Percentiles rank a stretch among this genome's conserved stretches.
phyloP scores from a whole-genome alignment of 495 filamentous ascomycete genomes.

The Neurospora terricola region DNA sequence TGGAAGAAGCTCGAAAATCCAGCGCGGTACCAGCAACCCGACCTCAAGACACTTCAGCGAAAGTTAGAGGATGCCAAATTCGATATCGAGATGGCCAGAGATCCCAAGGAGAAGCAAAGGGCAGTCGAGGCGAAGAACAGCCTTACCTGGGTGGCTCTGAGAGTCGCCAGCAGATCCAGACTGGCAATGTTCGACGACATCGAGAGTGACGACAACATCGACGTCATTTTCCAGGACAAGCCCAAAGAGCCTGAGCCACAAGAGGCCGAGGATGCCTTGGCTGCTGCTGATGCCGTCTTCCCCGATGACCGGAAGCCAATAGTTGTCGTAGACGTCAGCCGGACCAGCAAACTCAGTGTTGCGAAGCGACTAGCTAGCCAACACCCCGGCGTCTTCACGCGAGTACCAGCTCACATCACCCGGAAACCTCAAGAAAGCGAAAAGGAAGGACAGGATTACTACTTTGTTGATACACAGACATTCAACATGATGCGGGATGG shows the following conservation, averaged over 20 bases:
- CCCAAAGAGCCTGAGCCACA: conserved; percentile 11
- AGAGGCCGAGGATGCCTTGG: conserved; percentile 17
- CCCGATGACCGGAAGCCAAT: conserved; percentile 36
- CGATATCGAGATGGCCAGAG: conserved; percentile 70
- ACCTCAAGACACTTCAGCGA: conserved; percentile 38
- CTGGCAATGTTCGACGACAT: conserved; percentile 76
- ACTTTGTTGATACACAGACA: conserved; percentile 36
- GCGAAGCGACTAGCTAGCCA: conserved; percentile 30
- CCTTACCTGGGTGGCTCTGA: conserved; percentile 79
- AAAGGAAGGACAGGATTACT: conserved; percentile 30
- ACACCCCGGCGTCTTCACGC: conserved; percentile 31
- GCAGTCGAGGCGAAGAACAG: conserved; percentile 63
- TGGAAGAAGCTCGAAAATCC: conserved; percentile 40
- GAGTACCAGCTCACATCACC: conserved; percentile 30
- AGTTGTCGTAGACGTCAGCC: conserved; percentile 34
- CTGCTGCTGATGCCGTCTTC: conserved; percentile 14
- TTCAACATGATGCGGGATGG: conserved; percentile 43
- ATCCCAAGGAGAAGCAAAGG: conserved; percentile 56
- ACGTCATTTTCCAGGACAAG: conserved; percentile 39
- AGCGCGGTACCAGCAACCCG: conserved; percentile 34
- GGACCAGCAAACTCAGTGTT: conserved; percentile 30
- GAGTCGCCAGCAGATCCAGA: conserved; percentile 62
- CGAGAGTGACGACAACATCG: conserved; percentile 63
- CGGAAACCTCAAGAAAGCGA: conserved; percentile 36
- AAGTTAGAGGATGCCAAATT: conserved; percentile 63